Percentiles rank a stretch among this genome's conserved stretches.
phyloP scores from a whole-genome alignment of 768 basidiomycete species.

The Cystofilobasidium capitatum region DNA sequence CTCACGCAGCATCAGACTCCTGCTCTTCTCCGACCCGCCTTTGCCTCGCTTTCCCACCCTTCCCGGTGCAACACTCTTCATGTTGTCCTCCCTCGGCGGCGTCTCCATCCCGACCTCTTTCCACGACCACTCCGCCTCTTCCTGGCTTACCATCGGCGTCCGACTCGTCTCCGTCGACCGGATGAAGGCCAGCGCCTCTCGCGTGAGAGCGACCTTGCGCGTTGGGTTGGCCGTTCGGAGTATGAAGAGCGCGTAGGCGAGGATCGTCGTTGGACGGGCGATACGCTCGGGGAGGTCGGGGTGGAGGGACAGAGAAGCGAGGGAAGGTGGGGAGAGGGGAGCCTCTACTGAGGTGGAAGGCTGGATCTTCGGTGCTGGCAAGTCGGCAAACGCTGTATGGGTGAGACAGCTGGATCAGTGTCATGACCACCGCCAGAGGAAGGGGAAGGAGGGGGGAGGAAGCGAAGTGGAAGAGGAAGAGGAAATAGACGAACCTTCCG shows the following conservation, averaged over 20 bases:
- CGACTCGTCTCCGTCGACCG: neutral
- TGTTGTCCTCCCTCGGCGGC: slow-evolving; percentile 22
- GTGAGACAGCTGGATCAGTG: neutral
- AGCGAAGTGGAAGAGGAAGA: no score
- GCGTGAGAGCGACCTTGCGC: slow-evolving; percentile 20
- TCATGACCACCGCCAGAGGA: neutral
- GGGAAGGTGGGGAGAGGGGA: neutral
- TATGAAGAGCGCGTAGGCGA: slow-evolving; percentile 21
- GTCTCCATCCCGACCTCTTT: slow-evolving; percentile 8
- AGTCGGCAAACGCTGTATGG: neutral
- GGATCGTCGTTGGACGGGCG: slow-evolving; percentile 14
- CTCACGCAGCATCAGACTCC: slow-evolving; percentile 58
- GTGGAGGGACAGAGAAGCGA: neutral
- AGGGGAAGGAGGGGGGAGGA: neutral
- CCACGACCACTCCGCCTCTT: slow-evolving; percentile 16
- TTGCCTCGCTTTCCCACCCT: slow-evolving; percentile 38
- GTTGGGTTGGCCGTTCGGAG: slow-evolving; percentile 16
- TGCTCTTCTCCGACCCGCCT: slow-evolving; percentile 48
- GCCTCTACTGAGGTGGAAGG: neutral
- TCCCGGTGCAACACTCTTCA: slow-evolving; percentile 5
- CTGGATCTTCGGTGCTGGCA: neutral
- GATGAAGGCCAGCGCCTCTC: slow-evolving; percentile 20
- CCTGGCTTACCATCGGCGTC: neutral
- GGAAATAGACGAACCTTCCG: slow-evolving; percentile 48
- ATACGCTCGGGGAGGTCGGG: neutral